Conservation (phyloP, 2,329 filamentous ascomycete genomes). For the Cordyceps pruinosa region DNA sequence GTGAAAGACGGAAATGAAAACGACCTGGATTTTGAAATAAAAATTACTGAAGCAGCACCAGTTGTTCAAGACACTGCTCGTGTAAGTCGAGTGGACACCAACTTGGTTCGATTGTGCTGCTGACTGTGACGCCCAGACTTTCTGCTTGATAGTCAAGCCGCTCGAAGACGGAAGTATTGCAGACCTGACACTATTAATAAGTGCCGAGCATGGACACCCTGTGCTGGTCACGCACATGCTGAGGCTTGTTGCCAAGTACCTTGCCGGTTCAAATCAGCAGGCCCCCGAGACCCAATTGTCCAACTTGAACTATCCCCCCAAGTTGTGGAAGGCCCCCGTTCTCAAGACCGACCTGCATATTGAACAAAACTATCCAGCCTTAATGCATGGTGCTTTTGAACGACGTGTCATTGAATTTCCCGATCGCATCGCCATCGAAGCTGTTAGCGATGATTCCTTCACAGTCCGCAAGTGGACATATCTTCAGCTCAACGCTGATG, state of each 20-base stretch:
- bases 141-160: conserved; percentile 1
- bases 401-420: conserved; percentile 8
- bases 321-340: conserved; percentile 2
- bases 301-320: conserved; percentile 7
- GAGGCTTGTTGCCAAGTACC: conserved; percentile 9
- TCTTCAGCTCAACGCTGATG: conserved; percentile 9
- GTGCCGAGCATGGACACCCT: conserved; percentile 1
- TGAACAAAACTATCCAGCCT: background rate
- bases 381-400: conserved; percentile 11
- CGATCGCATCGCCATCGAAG: conserved; percentile 8
- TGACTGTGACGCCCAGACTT: background rate
- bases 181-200: background rate
- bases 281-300: conserved; percentile 2
- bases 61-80: background rate
- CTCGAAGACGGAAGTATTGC: background rate
- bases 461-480: conserved; percentile 9
- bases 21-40: conserved; percentile 3
- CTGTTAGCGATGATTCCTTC: conserved; percentile 10
- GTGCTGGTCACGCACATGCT: conserved; percentile 1
- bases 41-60: background rate
- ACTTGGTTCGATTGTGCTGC: background rate
- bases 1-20: background rate
- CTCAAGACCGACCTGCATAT: conserved; percentile 9
- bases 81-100: background rate
- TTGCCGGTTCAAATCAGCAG: background rate